phyloP scores from a whole-genome alignment of 805 yeast species.

The Starmerella sp. region DNA sequence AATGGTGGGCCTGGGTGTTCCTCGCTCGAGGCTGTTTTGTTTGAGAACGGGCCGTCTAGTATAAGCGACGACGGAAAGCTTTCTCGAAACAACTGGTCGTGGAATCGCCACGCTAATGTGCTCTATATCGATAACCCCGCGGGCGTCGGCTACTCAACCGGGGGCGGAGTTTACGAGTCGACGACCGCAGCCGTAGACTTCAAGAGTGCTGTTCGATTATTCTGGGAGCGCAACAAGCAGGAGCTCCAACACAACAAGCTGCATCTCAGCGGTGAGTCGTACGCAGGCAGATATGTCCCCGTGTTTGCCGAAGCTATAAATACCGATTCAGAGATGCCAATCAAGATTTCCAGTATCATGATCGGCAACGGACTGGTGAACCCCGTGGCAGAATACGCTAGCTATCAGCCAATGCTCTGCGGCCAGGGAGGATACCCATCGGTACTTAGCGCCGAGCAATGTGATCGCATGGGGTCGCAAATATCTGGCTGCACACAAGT shows the following conservation, averaged over 20 bases:
- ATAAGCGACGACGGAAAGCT: slow-evolving; percentile 52
- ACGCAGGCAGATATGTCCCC: slow-evolving; percentile 92
- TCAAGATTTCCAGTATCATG: slow-evolving; percentile 63
- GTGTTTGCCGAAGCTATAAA: slow-evolving; percentile 50
- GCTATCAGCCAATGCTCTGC: slow-evolving; percentile 90
- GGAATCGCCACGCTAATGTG: slow-evolving; percentile 86
- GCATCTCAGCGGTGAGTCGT: slow-evolving; percentile 89
- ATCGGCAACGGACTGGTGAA: slow-evolving; percentile 93
- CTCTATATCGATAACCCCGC: slow-evolving; percentile 91
- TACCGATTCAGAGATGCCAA: slow-evolving; percentile 37
- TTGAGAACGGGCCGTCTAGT: slow-evolving; percentile 83
- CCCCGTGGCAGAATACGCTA: slow-evolving; percentile 63
- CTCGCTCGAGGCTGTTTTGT: slow-evolving; percentile 76
- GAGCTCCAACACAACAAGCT: slow-evolving; percentile 41
- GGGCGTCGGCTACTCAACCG: slow-evolving; percentile 82
- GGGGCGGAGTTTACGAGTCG: slow-evolving; percentile 49
- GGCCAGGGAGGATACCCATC: slow-evolving; percentile 63
- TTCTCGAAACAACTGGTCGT: slow-evolving; percentile 68
- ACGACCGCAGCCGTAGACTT: slow-evolving; percentile 82
- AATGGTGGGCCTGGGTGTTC: slow-evolving; percentile 98
- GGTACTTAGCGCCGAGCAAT: slow-evolving; percentile 9
- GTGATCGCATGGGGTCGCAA: slow-evolving; percentile 11
- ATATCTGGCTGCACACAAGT: slow-evolving; percentile 11
- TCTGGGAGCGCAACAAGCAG: slow-evolving; percentile 75
- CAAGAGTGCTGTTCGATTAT: slow-evolving; percentile 68